Conservation (phyloP, 352 stramenopile genomes). For the Globisporangium canariense region DNA sequence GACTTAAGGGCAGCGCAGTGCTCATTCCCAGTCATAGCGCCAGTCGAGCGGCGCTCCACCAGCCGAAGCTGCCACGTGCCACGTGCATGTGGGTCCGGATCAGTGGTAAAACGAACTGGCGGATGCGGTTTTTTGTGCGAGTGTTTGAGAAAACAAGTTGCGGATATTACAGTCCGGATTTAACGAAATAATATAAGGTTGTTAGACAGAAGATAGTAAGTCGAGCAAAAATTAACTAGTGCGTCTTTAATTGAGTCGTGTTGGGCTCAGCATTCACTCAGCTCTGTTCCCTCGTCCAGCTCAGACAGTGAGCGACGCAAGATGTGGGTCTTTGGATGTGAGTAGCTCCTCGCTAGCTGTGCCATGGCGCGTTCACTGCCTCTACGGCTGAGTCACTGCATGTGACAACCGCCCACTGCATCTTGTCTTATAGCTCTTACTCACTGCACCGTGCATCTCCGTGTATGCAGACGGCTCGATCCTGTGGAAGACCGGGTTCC, state of each 20-base stretch:
- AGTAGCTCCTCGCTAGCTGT: constrained; percentile 62
- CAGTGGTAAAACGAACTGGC: too few species aligned
- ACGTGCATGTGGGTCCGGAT: too few species aligned
- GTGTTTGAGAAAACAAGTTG: constrained; percentile 5
- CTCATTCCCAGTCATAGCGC: not conserved
- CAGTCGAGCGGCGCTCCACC: too few species aligned
- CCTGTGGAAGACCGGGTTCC: constrained; percentile 33
- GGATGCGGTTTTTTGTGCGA: not conserved
- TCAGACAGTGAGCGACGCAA: not conserved
- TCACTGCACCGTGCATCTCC: not conserved
- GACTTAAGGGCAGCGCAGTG: too few species aligned
- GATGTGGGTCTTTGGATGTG: constrained; percentile 87
- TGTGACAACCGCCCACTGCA: too few species aligned
- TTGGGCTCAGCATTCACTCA: constrained; percentile 13
- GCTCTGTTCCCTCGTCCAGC: not conserved
- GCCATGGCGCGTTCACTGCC: constrained; percentile 57
- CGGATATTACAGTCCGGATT: not conserved
- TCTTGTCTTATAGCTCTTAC: not conserved
- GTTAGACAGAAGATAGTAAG: not conserved
- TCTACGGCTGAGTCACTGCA: not conserved
- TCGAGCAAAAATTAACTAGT: constrained; percentile 8
- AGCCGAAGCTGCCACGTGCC: too few species aligned
- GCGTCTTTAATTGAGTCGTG: not conserved
- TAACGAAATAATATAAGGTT: not conserved
- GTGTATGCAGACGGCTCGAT: constrained; percentile 23